Base-by-base conservation (phyloP, 306 rosid species). In the Cicer yamashitae region DNA sequence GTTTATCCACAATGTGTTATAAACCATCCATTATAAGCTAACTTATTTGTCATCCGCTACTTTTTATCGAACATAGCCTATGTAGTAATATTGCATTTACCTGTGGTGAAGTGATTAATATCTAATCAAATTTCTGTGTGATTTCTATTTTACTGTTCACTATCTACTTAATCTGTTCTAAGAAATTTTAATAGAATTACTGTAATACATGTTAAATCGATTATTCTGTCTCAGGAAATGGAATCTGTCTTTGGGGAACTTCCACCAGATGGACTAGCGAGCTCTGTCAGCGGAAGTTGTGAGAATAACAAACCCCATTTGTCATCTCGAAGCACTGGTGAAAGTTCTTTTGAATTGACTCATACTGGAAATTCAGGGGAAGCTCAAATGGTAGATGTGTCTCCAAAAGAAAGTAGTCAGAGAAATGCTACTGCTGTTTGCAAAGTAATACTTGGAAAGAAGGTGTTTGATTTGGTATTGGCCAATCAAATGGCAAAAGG, bases 381-480 rank as follows among this genome's bases (percentile, higher is more conserved):
- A 84, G 97, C 97, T 22, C 94, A 91, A 74, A 91, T 94, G 98
- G 98, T 94, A 30, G 98, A 94, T 52, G 91, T 94, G 83, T 91
- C 96, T 61, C 80, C 84, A 14, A 94, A 91, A 90, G 87, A 86
- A 79, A 86, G 83, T 60, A 90, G 71, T 9, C 83, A 88, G 77
- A 87, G 98, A 84, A 85, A 67, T 20, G 98, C 98, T 59, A 67
- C 68, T 17, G 92, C 97, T 48, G 72, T 85, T 74, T 87, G 98
- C 84, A 91, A 88, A 83, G 97, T 94, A 52, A 78, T 85, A 78
- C 97, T 94, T 60, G 98, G 97, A 46, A 86, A 90, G 91, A 89
- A 84, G 63, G 97, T 91, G 82, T 94, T 88, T 74, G 90, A 90
- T 78, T 81, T 94, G 87, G 98, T 94, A 8, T 44, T 53, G 53